Conservation (phyloP, 805 yeast species). For the Hanseniaspora nectarophila region DNA sequence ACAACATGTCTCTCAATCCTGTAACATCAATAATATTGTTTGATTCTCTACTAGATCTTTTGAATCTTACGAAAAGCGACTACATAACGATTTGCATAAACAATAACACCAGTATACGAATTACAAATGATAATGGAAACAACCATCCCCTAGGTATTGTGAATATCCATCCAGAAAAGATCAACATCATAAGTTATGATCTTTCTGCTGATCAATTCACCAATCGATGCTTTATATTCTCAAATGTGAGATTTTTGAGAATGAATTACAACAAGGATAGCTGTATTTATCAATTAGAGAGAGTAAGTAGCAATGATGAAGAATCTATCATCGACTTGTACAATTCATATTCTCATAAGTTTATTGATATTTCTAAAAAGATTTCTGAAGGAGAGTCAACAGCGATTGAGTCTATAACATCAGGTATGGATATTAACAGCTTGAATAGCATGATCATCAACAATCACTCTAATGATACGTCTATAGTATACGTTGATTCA, state of each 20-base stretch:
- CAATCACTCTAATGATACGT: not conserved
- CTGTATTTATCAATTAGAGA: not conserved
- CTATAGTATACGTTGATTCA: conserved; percentile 22
- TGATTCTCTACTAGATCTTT: not conserved
- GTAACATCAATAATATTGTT: not conserved
- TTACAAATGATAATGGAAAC: not conserved
- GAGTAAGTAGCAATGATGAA: not conserved
- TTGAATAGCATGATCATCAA: not conserved
- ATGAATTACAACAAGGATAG: not conserved
- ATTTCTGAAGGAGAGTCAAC: not conserved
- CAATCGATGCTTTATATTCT: not conserved
- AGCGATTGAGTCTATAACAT: not conserved
- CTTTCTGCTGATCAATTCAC: not conserved
- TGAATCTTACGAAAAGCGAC: not conserved
- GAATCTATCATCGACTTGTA: not conserved
- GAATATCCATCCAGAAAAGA: not conserved
- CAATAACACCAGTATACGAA: not conserved
- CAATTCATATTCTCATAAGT: not conserved
- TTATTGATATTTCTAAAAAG: not conserved
- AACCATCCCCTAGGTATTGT: not conserved
- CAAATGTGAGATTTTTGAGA: not conserved
- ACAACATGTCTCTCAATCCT: not conserved
- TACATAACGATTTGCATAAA: not conserved
- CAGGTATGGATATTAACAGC: not conserved
- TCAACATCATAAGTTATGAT: not conserved